A percentile compares a stretch with the other conserved stretches of the same genome.
phyloP scores from a whole-genome alignment of 2,329 filamentous ascomycete genomes.

The Fusarium compactum region DNA sequence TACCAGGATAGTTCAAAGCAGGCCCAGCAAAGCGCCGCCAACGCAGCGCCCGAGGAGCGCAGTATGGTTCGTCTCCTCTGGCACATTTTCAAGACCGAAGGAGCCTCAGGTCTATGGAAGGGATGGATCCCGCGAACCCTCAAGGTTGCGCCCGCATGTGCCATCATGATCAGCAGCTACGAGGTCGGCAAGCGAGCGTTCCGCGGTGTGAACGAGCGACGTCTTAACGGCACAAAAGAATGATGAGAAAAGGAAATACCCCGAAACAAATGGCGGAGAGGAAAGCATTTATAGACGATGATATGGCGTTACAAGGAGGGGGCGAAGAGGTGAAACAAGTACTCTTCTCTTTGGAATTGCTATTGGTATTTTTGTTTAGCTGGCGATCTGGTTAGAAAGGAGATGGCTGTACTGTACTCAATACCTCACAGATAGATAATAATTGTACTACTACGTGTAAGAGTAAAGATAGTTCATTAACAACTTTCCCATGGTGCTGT shows the following conservation, averaged over 20 bases:
- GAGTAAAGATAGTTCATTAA: background rate
- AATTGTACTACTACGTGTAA: constrained; percentile 41
- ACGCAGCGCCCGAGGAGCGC: constrained; percentile 74
- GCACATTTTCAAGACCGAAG: constrained; percentile 92
- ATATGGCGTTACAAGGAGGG: constrained; percentile 38
- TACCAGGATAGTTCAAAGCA: constrained; percentile 66
- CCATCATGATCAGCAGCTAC: constrained; percentile 99
- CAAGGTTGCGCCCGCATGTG: constrained; percentile 95
- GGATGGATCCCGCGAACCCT: constrained; percentile 93
- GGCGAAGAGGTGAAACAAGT: constrained; percentile 13
- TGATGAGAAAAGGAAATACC: constrained; percentile 25
- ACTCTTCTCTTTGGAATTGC: constrained; percentile 33
- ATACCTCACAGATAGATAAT: constrained; percentile 42
- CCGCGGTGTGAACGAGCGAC: constrained; percentile 74
- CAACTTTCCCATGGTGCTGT: too few relatives aligned
- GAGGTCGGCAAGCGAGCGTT: constrained; percentile 95
- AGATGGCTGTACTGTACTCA: constrained; percentile 24
- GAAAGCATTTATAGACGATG: constrained; percentile 31
- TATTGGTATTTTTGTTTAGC: constrained; percentile 10
- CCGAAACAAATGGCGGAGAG: constrained; percentile 1
- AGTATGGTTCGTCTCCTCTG: constrained; percentile 86
- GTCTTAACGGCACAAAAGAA: constrained; percentile 14
- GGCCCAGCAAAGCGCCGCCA: constrained; percentile 36
- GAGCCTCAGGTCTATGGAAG: constrained; percentile 82
- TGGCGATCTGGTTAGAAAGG: constrained; percentile 36